Conservation (phyloP, 345 rosid species). For the Pistacia atlantica region DNA sequence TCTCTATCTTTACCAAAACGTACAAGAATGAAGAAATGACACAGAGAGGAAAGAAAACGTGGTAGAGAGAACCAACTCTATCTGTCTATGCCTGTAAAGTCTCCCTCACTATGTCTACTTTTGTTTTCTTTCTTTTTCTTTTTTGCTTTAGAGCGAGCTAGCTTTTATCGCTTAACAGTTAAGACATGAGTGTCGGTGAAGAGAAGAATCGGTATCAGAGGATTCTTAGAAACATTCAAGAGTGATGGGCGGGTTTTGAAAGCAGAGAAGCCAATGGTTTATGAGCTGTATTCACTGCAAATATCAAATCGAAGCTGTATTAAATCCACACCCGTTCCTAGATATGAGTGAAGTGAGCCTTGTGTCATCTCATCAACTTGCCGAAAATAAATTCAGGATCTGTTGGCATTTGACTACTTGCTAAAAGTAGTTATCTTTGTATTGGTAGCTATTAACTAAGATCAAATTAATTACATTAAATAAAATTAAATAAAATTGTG, state of each 20-base stretch:
- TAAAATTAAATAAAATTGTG: no score
- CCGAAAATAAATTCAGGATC: not conserved
- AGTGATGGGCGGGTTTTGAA: not conserved
- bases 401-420: no score
- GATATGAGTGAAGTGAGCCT: not conserved
- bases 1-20: not conserved
- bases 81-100: constrained; percentile 23
- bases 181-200: constrained; percentile 24
- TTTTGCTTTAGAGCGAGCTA: constrained; percentile 18
- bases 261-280: constrained; percentile 11
- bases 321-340: constrained; percentile 17
- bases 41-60: constrained; percentile 14
- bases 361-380: not conserved
- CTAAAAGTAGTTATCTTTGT: no score
- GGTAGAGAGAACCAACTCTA: not conserved
- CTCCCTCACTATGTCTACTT: not conserved
- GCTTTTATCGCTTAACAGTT: not conserved
- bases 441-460: no score
- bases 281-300: constrained; percentile 15
- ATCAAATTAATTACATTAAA: no score
- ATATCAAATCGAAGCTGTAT: not conserved
- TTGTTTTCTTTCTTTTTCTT: not conserved
- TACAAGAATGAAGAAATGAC: constrained; percentile 13
- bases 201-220: not conserved
- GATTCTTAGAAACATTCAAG: not conserved